Evolutionary conservation across 495 filamentous ascomycete species (phyloP).

Genomic region (Chaetomium cochliodes): DNA sequence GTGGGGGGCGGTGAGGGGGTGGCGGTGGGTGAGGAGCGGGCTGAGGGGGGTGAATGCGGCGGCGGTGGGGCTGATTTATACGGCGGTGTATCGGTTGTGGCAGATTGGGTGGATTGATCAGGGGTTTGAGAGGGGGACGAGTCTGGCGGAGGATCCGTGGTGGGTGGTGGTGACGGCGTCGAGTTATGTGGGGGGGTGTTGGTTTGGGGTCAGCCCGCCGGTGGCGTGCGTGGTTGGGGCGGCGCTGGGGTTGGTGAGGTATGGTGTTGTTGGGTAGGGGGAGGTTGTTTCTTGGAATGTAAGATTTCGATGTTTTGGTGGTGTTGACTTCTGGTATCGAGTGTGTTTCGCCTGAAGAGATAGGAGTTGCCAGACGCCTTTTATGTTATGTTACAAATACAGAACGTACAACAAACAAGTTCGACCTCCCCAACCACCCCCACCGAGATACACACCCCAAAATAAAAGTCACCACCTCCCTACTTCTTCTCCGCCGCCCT

Average conservation of each 20-base stretch:
- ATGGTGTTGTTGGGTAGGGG: constrained; percentile 43
- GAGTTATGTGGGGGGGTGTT: constrained; percentile 54
- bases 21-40: constrained; percentile 54
- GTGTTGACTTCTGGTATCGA: background rate
- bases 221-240: constrained; percentile 58
- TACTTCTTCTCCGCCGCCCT: constrained; percentile 15
- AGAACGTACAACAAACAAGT: too few species aligned
- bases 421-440: too few species aligned
- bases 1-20: constrained; percentile 60
- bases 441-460: background rate
- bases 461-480: background rate
- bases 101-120: constrained; percentile 68
- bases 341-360: too few species aligned
- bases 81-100: constrained; percentile 85
- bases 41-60: constrained; percentile 71
- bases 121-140: constrained; percentile 53
- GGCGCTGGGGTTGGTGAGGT: constrained; percentile 59
- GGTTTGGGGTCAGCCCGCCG: constrained; percentile 57
- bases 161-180: constrained; percentile 58
- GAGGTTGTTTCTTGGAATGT: background rate
- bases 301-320: background rate
- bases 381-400: too few species aligned
- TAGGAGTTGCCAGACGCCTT: too few species aligned
- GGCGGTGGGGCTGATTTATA: constrained; percentile 77
- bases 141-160: constrained; percentile 56